These are phyloP conservation scores for Malassezia psittaci DNA, from an alignment of 1,284 basidiomycete genomes.

Conservation along the genomic window DNA sequence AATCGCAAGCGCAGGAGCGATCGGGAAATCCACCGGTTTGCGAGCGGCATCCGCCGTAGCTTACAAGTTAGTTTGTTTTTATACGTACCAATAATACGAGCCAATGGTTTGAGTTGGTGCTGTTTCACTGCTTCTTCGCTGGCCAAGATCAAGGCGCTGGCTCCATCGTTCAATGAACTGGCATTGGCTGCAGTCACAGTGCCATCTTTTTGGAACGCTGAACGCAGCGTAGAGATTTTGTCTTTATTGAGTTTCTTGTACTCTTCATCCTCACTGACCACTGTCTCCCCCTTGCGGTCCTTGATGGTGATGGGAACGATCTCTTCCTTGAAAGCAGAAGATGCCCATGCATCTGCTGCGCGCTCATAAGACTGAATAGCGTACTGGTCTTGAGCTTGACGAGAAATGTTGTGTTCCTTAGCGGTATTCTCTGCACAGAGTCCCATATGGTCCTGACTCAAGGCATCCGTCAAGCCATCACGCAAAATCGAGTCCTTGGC, in stretches of 20 bases:
- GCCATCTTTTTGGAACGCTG: conserved; percentile 50
- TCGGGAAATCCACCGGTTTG: conserved; percentile 93
- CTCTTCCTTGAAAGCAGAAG: conserved; percentile 74
- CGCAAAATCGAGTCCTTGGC: conserved; percentile 75
- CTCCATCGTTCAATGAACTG: conserved; percentile 50
- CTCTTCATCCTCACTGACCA: conserved; percentile 86
- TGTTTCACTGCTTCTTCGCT: conserved; percentile 41
- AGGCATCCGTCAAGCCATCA: conserved; percentile 63
- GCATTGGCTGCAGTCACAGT: conserved; percentile 52
- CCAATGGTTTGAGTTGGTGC: conserved; percentile 48
- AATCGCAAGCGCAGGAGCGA: conserved; percentile 81
- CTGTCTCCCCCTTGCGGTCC: conserved; percentile 81
- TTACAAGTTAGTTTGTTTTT: conserved; percentile 43
- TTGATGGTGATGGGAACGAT: conserved; percentile 64
- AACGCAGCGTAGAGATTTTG: conserved; percentile 48
- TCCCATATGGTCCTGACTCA: conserved; percentile 35
- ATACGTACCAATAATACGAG: conserved; percentile 48
- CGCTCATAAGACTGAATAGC: conserved; percentile 90
- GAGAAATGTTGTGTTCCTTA: conserved; percentile 46
- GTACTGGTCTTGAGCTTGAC: conserved; percentile 54
- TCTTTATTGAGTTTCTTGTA: conserved; percentile 58
- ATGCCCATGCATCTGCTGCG: conserved; percentile 78
- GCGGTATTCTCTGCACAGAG: conserved; percentile 50
- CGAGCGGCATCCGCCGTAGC: conserved; percentile 94
- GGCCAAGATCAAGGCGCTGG: conserved; percentile 49